Conservation (phyloP, 2,329 filamentous ascomycete genomes). For the Dryadomyces sulphureus region DNA sequence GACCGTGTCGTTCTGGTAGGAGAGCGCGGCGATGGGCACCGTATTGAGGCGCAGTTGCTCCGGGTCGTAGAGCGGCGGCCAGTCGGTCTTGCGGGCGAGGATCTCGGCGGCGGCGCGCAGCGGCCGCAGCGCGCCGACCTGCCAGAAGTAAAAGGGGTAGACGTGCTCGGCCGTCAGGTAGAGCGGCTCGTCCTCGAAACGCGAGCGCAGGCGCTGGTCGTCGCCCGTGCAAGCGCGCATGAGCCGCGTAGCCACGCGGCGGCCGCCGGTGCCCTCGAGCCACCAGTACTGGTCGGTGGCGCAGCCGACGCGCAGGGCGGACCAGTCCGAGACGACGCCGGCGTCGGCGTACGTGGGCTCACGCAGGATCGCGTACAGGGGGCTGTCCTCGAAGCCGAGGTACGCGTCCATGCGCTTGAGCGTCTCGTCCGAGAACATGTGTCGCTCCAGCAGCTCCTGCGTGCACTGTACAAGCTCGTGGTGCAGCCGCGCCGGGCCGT, state of each 20-base stretch:
- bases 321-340: constrained; percentile 6
- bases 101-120: constrained; percentile 4
- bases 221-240: neutral
- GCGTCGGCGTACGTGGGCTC: constrained; percentile 12
- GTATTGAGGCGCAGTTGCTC: constrained; percentile 5
- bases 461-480: neutral
- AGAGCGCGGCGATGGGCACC: constrained; percentile 7
- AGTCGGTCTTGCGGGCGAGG: constrained; percentile 6
- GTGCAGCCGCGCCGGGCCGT: constrained; percentile 4
- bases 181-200: neutral
- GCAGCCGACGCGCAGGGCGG: constrained; percentile 5
- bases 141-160: constrained; percentile 12
- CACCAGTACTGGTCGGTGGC: constrained; percentile 6
- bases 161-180: constrained; percentile 14
- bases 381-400: constrained; percentile 11
- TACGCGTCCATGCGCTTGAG: constrained; percentile 4
- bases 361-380: constrained; percentile 12
- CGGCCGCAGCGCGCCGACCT: constrained; percentile 7
- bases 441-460: neutral
- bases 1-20: constrained; percentile 10
- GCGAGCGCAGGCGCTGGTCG: neutral
- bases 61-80: constrained; percentile 6
- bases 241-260: neutral
- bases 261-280: constrained; percentile 1
- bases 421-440: neutral